phyloP scores from a whole-genome alignment of 140 eudicot genomes.

The Stevia rebaudiana region DNA sequence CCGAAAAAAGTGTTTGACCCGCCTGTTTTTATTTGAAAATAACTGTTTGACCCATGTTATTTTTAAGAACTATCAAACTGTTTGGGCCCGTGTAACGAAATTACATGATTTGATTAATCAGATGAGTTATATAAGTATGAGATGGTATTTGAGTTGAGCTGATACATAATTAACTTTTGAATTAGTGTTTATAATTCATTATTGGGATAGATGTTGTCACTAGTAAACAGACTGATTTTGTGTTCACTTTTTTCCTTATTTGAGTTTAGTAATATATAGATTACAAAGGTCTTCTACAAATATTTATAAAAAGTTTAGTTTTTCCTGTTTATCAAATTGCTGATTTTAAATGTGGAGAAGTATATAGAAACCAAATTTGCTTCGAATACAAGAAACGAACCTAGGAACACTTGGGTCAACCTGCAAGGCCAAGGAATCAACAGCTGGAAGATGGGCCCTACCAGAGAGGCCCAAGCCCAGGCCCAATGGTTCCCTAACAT shows the following conservation, averaged over 20 bases:
- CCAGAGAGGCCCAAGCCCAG: conserved; percentile 43
- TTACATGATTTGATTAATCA: neutral
- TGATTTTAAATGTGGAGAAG: neutral
- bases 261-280: neutral
- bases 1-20: too few species aligned
- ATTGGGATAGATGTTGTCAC: neutral
- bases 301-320: neutral
- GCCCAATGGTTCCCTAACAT: conserved; percentile 36
- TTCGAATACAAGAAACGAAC: conserved; percentile 33
- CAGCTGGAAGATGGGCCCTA: conserved; percentile 38
- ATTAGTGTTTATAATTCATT: neutral
- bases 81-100: neutral
- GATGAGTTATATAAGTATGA: neutral
- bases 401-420: conserved; percentile 35
- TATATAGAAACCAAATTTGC: conserved; percentile 2
- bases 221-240: neutral
- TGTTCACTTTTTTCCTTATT: neutral
- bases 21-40: too few species aligned
- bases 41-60: neutral
- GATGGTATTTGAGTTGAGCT: conserved; percentile 4
- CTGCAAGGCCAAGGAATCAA: conserved; percentile 43
- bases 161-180: neutral
- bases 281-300: neutral
- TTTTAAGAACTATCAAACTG: neutral
- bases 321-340: neutral